Evolutionary conservation across 2,329 filamentous ascomycete genomes (phyloP), one percentile per base, ranked within the genome.

Genomic region (Acephala macrosclerotiorum): DNA sequence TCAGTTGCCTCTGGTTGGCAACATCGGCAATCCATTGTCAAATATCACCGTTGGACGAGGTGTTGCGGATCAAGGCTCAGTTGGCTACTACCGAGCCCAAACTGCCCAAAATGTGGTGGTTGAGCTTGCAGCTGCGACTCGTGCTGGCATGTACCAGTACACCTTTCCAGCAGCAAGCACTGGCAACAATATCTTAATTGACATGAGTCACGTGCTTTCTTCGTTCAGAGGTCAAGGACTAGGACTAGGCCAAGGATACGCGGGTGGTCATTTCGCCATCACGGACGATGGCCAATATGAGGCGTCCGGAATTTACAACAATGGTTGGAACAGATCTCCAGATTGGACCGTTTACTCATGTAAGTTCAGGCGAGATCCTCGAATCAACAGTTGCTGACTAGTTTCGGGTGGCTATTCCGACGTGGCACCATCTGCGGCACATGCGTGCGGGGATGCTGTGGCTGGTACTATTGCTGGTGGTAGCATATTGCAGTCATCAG

Each of bases 291-390:
- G 82, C 0, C 83, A 82, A 62, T 91, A 91, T 70, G 83, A 84
- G 55, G 89, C 88, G 0, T 82, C 79, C 42, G 88, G 89, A 0
- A 84, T 83, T 0, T 91, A 90, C 73, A 83, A 90, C 61, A 89
- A 89, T 73, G 87, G 89, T 16, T 91, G 88, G 88, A 91, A 91
- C 25, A 79, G 84, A 38, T 83, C 87, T 1, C 87, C 84, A 0
- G 77, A 87, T 57, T 91, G 87, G 87, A 86, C 80, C 0, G 85
- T 89, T 16, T 86, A 85, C 72, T 88, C 87, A 75, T 91, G 89
- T 73, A 8, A 61, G 67, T 57, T 80, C 22, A 81, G 78, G 22
- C 71, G 65, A 35, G 73, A 77, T 60, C 60, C 26, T 42, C 3
- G 49, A 40, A 36, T 38, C n/a, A n/a, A 56, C 14, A 38, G 25